phyloP scores from a whole-genome alignment of 495 filamentous ascomycete genomes.

The Aspergillus baeticus region DNA sequence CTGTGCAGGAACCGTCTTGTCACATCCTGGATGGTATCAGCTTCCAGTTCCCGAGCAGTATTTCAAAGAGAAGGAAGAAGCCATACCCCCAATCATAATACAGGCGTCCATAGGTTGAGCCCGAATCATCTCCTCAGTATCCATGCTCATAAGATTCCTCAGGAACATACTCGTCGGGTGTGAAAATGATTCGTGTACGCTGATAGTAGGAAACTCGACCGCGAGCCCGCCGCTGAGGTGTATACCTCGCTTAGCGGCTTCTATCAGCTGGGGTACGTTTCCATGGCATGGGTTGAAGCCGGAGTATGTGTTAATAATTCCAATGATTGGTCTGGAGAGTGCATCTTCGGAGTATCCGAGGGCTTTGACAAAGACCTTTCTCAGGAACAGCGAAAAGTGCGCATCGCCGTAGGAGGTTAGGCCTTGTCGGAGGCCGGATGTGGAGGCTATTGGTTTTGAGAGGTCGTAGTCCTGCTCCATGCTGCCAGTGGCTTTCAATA shows the following conservation, averaged over 20 bases:
- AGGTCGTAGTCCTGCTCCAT: conserved; percentile 55
- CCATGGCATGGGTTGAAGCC: conserved; percentile 69
- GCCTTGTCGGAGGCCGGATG: conserved; percentile 55
- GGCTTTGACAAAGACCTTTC: conserved; percentile 71
- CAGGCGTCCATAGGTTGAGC: conserved; percentile 65
- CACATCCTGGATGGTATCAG: conserved; percentile 45
- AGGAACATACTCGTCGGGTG: conserved; percentile 68
- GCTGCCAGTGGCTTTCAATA: neutral
- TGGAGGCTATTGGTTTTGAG: conserved; percentile 42
- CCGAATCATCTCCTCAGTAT: conserved; percentile 69
- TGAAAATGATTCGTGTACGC: conserved; percentile 61
- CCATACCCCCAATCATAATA: conserved; percentile 61
- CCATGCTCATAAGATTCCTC: conserved; percentile 69
- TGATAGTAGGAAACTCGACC: conserved; percentile 67
- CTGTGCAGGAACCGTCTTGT: conserved; percentile 68
- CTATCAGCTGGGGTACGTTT: conserved; percentile 65
- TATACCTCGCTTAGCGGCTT: conserved; percentile 62
- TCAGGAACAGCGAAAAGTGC: conserved; percentile 67
- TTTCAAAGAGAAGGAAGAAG: neutral
- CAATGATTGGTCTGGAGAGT: conserved; percentile 62
- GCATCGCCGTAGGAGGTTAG: conserved; percentile 67
- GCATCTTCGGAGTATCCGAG: conserved; percentile 67
- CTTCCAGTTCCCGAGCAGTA: neutral
- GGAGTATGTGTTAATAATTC: conserved; percentile 65
- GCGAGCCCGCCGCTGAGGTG: conserved; percentile 60